phyloP scores from a whole-genome alignment of 202 grass and related monocot genomes.

The Hordeum pubiflorum region DNA sequence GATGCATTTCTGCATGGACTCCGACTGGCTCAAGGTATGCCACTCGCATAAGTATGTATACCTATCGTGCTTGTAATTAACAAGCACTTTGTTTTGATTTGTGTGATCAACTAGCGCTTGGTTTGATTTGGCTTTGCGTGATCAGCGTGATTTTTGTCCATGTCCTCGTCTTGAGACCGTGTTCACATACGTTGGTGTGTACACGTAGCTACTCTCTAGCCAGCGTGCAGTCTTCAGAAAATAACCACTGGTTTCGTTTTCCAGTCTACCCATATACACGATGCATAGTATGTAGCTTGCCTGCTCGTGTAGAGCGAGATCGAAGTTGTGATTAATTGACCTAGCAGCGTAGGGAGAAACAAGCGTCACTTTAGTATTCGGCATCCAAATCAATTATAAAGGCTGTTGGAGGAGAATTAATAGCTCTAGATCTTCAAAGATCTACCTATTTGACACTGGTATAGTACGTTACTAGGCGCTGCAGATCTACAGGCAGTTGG shows the following conservation, averaged over 20 bases:
- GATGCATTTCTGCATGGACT: constrained; percentile 87
- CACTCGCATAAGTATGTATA: too few relatives aligned
- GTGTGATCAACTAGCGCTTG: not conserved
- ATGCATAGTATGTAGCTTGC: not conserved
- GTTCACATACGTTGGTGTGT: not conserved
- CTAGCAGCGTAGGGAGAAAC: not conserved
- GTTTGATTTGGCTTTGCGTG: not conserved
- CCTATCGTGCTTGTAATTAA: not conserved
- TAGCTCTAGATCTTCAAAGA: not conserved
- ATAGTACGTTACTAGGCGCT: not conserved
- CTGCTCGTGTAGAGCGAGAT: not conserved
- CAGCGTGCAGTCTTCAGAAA: not conserved
- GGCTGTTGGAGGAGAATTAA: not conserved
- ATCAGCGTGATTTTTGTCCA: not conserved
- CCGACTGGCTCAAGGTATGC: constrained; percentile 86
- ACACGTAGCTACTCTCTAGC: not conserved
- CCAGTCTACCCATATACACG: not conserved
- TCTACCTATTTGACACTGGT: not conserved
- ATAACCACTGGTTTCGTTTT: not conserved
- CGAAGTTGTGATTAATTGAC: not conserved
- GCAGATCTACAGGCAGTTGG: not conserved
- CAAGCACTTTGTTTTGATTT: not conserved
- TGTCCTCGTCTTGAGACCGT: not conserved
- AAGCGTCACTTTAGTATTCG: not conserved
- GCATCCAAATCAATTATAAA: not conserved